A percentile compares a stretch with the other conserved stretches of the same genome.
Conservation (phyloP, 164 flowering plant genomes). For the Vitis rotundifolia region DNA sequence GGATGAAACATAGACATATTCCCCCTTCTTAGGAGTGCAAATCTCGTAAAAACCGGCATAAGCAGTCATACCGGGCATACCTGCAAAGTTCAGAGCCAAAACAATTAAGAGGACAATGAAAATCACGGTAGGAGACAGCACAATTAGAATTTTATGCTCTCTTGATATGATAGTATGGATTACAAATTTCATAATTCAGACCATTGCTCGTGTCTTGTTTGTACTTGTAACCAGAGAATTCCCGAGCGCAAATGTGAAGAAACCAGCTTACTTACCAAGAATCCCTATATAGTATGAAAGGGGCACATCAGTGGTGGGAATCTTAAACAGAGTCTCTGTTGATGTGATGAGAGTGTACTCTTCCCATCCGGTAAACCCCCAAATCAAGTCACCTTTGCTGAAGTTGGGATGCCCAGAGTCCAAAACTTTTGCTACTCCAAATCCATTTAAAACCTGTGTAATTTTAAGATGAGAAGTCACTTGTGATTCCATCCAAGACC, state of each 20-base stretch:
- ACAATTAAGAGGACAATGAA: not conserved
- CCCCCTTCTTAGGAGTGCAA: conserved; percentile 52
- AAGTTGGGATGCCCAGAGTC: conserved; percentile 28
- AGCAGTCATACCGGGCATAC: conserved; percentile 65
- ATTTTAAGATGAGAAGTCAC: not conserved
- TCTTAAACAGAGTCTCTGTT: conserved; percentile 26
- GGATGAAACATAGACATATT: conserved; percentile 51
- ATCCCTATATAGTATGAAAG: conserved; percentile 45
- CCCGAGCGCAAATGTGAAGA: no score
- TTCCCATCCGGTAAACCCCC: conserved; percentile 34
- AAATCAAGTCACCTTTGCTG: conserved; percentile 22
- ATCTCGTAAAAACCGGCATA: conserved; percentile 54
- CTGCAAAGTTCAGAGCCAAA: conserved; percentile 15
- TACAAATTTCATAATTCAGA: no score
- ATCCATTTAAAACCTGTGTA: conserved; percentile 28
- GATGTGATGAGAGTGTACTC: conserved; percentile 32
- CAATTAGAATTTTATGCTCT: no score
- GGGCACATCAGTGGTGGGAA: conserved; percentile 48
- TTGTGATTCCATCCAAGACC: not conserved
- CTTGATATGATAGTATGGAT: no score
- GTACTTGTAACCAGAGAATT: no score
- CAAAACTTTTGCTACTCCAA: conserved; percentile 45
- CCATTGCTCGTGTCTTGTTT: no score
- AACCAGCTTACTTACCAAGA: conserved; percentile 24
- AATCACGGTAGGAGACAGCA: no score